phyloP scores from a whole-genome alignment of 2,329 filamentous ascomycete genomes.

The Plectosphaerella plurivora region DNA sequence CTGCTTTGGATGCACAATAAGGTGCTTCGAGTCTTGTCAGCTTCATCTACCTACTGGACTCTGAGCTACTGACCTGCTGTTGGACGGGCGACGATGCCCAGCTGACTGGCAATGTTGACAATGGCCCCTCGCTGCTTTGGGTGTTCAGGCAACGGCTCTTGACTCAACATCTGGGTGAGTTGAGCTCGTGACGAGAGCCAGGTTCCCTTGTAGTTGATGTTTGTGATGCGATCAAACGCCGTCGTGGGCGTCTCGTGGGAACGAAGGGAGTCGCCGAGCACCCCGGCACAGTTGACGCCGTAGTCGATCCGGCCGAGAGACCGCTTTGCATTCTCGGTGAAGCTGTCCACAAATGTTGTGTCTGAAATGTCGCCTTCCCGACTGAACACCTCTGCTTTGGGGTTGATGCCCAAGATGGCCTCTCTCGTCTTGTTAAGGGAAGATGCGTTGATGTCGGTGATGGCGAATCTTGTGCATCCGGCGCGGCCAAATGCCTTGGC shows the following conservation, averaged over 20 bases:
- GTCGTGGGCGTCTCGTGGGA: constrained; percentile 40
- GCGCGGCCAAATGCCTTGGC: constrained; percentile 43
- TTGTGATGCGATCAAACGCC: constrained; percentile 48
- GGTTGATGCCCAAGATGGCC: constrained; percentile 25
- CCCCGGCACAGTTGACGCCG: constrained; percentile 51
- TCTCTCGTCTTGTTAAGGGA: constrained; percentile 31
- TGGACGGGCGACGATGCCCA: constrained; percentile 44
- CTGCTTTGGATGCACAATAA: constrained; percentile 55
- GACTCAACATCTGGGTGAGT: constrained; percentile 38
- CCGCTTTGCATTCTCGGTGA: constrained; percentile 24
- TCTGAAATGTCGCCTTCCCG: constrained; percentile 42
- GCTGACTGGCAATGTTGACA: constrained; percentile 48
- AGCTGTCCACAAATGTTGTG: constrained; percentile 34
- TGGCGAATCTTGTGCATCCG: constrained; percentile 46
- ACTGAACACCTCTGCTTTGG: constrained; percentile 25
- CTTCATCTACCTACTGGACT: not conserved
- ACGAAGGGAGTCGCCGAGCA: constrained; percentile 35
- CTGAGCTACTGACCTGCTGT: constrained; percentile 31
- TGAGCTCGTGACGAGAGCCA: constrained; percentile 42
- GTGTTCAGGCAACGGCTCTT: constrained; percentile 35
- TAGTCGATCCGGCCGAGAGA: constrained; percentile 48
- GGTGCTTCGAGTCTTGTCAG: constrained; percentile 30
- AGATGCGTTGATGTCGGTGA: constrained; percentile 44
- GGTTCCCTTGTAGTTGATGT: constrained; percentile 48
- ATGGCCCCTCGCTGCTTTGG: constrained; percentile 39